phyloP scores from a whole-genome alignment of 2,329 filamentous ascomycete genomes.

The Tolypocladium inflatum region DNA sequence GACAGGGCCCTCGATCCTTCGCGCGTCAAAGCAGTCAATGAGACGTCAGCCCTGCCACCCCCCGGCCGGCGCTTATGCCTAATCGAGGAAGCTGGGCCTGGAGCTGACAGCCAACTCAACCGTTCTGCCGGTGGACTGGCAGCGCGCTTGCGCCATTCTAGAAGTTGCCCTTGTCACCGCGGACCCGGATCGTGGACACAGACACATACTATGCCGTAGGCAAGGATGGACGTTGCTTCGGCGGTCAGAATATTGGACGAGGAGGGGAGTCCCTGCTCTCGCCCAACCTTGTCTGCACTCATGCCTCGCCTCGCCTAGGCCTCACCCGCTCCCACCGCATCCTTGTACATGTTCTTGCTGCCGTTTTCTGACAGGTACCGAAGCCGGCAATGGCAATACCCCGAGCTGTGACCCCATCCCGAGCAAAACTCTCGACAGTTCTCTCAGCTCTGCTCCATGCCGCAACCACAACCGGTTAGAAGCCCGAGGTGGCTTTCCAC shows the following conservation, averaged over 20 bases:
- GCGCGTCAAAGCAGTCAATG: slow-evolving; percentile 3
- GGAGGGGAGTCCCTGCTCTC: not conserved
- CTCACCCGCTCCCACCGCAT: not conserved
- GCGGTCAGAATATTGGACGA: not conserved
- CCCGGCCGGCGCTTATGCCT: not conserved
- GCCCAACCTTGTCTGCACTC: not conserved
- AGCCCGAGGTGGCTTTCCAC: not conserved
- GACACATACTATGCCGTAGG: not conserved
- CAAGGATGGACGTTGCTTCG: not conserved
- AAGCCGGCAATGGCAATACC: not conserved
- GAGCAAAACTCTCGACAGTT: not conserved
- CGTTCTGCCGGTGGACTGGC: not conserved
- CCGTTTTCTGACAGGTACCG: not conserved
- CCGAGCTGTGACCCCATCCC: not conserved
- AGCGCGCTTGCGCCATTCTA: not conserved
- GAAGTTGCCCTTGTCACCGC: not conserved
- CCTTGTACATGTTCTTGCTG: not conserved
- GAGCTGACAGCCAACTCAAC: not conserved
- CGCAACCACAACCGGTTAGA: not conserved
- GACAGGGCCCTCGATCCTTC: not conserved
- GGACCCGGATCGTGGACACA: not conserved
- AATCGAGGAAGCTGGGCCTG: not conserved
- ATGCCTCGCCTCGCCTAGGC: not conserved
- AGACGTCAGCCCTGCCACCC: not conserved
- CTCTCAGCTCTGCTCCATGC: not conserved